Conservation (phyloP, 2,329 filamentous ascomycete species). For the Pseudonectria foliicola region DNA sequence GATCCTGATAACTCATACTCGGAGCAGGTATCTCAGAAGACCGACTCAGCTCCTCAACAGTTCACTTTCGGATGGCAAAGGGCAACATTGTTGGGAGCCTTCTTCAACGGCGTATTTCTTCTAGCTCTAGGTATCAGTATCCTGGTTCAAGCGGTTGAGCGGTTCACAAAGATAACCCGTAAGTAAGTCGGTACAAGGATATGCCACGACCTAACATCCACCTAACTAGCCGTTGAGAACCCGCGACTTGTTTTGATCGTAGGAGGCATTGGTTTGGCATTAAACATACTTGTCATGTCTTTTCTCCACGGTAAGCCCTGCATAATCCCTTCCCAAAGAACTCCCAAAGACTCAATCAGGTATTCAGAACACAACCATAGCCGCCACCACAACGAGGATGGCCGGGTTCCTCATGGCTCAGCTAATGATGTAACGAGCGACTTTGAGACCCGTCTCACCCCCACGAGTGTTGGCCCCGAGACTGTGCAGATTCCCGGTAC, state of each 20-base stretch:
- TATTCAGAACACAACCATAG: constrained; percentile 29
- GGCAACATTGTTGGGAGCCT: constrained; percentile 65
- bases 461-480: constrained; percentile 10
- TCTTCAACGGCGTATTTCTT: constrained; percentile 74
- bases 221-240: constrained; percentile 49
- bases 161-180: constrained; percentile 55
- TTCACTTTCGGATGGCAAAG: constrained; percentile 68
- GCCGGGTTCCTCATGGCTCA: constrained; percentile 5
- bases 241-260: constrained; percentile 62
- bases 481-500: constrained; percentile 1
- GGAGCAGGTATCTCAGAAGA: constrained; percentile 47
- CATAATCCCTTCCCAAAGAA: no score
- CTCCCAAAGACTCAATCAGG: neutral
- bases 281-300: constrained; percentile 60
- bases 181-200: constrained; percentile 13
- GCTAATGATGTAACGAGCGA: constrained; percentile 5
- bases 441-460: constrained; percentile 8
- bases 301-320: constrained; percentile 54
- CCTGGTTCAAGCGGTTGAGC: constrained; percentile 64
- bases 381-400: constrained; percentile 24
- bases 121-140: constrained; percentile 66
- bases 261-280: constrained; percentile 56
- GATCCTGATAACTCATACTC: neutral
- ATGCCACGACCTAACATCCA: constrained; percentile 2
- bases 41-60: constrained; percentile 42